phyloP scores from a whole-genome alignment of 345 rosid species.

The Citrus australasica region DNA sequence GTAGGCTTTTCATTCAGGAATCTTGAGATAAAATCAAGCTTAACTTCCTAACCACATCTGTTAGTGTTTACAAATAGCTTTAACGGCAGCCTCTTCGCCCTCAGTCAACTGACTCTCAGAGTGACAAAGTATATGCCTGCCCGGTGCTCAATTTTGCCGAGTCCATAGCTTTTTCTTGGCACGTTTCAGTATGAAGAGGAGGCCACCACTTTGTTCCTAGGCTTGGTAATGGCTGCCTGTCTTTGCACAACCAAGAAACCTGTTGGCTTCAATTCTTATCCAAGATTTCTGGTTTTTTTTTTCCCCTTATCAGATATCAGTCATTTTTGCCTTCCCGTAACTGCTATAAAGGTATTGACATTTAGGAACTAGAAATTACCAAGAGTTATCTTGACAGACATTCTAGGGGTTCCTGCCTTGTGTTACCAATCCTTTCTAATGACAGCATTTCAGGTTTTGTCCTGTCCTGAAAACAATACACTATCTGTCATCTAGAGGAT shows the following conservation, averaged over 20 bases:
- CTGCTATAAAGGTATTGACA: neutral
- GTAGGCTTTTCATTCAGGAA: no score
- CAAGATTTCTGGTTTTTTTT: constrained; percentile 8
- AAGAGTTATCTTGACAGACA: neutral
- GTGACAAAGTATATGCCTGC: constrained; percentile 42
- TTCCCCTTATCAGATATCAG: neutral
- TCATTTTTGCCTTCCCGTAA: neutral
- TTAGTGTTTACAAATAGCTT: no score
- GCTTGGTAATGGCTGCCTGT: constrained; percentile 45
- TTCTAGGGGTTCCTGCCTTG: neutral
- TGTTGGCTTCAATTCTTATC: constrained; percentile 40
- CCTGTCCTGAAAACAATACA: neutral
- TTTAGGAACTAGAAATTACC: neutral
- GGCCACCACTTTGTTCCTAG: constrained; percentile 49
- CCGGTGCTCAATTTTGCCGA: constrained; percentile 47
- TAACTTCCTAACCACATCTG: no score
- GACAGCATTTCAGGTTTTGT: neutral
- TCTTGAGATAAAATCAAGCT: no score
- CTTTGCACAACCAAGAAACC: constrained; percentile 41
- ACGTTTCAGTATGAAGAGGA: constrained; percentile 53
- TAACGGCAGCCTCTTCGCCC: constrained; percentile 28
- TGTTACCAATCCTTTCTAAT: neutral
- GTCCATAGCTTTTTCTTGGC: constrained; percentile 50
- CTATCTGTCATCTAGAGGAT: neutral
- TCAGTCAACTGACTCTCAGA: constrained; percentile 46